Percentiles rank a stretch among this genome's conserved stretches.
Conservation (phyloP, 2,329 filamentous ascomycete species). For the Aphanocladium album region DNA sequence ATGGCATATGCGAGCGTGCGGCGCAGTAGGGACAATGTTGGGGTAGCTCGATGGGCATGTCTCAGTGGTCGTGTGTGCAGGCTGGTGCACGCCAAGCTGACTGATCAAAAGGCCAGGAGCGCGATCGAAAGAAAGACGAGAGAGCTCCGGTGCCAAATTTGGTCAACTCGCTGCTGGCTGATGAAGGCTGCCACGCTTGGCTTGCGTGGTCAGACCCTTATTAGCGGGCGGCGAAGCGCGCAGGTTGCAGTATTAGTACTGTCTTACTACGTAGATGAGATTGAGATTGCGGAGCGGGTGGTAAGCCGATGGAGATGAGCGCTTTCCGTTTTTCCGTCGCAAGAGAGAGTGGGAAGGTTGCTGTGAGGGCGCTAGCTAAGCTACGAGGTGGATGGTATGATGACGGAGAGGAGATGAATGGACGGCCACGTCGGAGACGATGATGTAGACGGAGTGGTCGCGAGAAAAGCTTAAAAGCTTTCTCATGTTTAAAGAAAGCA, state of each 20-base stretch:
- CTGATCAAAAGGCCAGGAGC: too few species aligned
- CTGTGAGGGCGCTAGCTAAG: background rate
- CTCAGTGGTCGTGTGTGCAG: background rate
- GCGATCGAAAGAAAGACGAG: background rate
- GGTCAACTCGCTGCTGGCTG: too few species aligned
- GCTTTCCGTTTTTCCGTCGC: background rate
- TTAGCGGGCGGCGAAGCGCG: background rate
- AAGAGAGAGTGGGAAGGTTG: background rate
- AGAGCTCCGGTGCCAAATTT: too few species aligned
- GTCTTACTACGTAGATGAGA: slow-evolving; percentile 8
- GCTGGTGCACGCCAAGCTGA: background rate
- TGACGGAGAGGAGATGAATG: background rate
- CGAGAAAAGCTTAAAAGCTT: too few species aligned
- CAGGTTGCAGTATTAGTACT: slow-evolving; percentile 2
- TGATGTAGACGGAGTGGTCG: too few species aligned
- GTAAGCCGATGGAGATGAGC: slow-evolving; percentile 2
- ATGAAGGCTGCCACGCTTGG: background rate
- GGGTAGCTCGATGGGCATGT: background rate
- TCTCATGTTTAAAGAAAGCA: too few species aligned
- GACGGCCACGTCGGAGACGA: too few species aligned
- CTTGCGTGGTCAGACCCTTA: background rate
- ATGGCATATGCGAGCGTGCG: background rate
- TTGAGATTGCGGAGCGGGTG: slow-evolving; percentile 1
- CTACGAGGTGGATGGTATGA: background rate
- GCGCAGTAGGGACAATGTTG: background rate